Conservation (phyloP, 2,329 filamentous ascomycete genomes). For the Aspergillus pseudonomiae region DNA sequence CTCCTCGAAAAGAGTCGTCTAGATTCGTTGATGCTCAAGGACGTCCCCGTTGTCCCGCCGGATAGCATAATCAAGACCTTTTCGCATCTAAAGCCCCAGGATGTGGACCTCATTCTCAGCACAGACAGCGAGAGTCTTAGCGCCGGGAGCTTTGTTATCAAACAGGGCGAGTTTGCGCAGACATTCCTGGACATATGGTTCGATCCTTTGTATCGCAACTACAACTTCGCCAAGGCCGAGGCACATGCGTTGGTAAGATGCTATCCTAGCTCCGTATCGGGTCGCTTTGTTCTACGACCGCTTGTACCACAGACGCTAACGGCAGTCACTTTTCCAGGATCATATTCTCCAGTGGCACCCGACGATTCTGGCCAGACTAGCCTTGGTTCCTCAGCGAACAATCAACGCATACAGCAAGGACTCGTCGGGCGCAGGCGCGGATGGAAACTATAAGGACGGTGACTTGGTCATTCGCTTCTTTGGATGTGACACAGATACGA, state of each 20-base stretch:
- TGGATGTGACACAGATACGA: slow-evolving; percentile 63
- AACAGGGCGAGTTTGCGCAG: slow-evolving; percentile 85
- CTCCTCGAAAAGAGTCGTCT: slow-evolving; percentile 70
- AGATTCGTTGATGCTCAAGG: slow-evolving; percentile 79
- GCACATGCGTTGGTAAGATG: slow-evolving; percentile 78
- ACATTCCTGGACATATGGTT: slow-evolving; percentile 97
- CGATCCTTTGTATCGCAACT: slow-evolving; percentile 87
- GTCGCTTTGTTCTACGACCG: neutral
- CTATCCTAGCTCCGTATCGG: neutral
- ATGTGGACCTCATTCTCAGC: slow-evolving; percentile 79
- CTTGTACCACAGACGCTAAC: slow-evolving; percentile 30
- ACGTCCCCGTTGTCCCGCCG: slow-evolving; percentile 85
- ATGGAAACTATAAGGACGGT: slow-evolving; percentile 74
- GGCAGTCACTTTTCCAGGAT: slow-evolving; percentile 57
- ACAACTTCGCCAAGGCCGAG: slow-evolving; percentile 96
- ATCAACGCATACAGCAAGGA: slow-evolving; percentile 75
- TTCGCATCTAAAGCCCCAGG: slow-evolving; percentile 72
- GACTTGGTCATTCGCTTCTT: slow-evolving; percentile 82
- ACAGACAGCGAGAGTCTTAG: slow-evolving; percentile 82
- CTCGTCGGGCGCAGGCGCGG: slow-evolving; percentile 43
- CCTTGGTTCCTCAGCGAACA: slow-evolving; percentile 80
- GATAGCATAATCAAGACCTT: slow-evolving; percentile 98
- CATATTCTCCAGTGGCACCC: slow-evolving; percentile 96
- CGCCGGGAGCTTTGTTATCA: slow-evolving; percentile 75
- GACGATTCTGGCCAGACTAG: slow-evolving; percentile 87